These are phyloP conservation scores for Verticillium isaacii DNA, from an alignment of 2,329 filamentous ascomycete species.

Conservation along the genomic window DNA sequence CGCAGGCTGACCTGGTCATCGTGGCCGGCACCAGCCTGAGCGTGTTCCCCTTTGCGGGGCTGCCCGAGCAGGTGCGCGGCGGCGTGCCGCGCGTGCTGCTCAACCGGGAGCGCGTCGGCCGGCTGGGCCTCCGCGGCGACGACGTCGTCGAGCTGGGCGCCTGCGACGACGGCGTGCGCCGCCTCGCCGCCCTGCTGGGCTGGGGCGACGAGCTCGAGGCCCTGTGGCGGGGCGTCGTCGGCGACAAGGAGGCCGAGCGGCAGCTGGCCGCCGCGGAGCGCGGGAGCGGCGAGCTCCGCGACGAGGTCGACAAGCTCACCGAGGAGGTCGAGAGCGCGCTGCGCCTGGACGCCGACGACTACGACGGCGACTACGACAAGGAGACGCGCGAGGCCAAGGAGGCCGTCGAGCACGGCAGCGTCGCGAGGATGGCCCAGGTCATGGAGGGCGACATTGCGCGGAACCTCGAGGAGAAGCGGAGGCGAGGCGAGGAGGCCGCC, in stretches of 20 bases:
- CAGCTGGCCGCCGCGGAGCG: constrained; percentile 32
- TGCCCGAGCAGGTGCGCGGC: constrained; percentile 61
- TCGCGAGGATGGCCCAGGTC: not conserved
- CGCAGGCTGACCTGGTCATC: constrained; percentile 70
- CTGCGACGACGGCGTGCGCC: constrained; percentile 77
- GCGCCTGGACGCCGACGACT: constrained; percentile 18
- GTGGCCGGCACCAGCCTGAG: constrained; percentile 84
- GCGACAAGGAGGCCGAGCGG: constrained; percentile 51
- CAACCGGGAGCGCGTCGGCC: constrained; percentile 80
- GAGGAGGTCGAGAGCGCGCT: constrained; percentile 28
- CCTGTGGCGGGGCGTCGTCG: constrained; percentile 66
- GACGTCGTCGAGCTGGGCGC: constrained; percentile 81
- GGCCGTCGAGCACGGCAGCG: not conserved
- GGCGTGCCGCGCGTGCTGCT: constrained; percentile 74
- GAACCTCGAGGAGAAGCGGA: not conserved
- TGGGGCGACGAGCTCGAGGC: constrained; percentile 81
- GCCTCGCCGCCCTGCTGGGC: constrained; percentile 73
- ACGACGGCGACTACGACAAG: constrained; percentile 16
- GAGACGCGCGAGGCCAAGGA: not conserved
- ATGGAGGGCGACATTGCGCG: not conserved
- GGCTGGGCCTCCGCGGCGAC: constrained; percentile 69
- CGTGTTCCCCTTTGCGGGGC: constrained; percentile 83
- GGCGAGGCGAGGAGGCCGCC: not conserved
- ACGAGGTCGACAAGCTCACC: constrained; percentile 37
- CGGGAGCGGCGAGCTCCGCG: constrained; percentile 29